Base-by-base conservation (phyloP, 768 basidiomycete species). In the Auriscalpium vulgare region DNA sequence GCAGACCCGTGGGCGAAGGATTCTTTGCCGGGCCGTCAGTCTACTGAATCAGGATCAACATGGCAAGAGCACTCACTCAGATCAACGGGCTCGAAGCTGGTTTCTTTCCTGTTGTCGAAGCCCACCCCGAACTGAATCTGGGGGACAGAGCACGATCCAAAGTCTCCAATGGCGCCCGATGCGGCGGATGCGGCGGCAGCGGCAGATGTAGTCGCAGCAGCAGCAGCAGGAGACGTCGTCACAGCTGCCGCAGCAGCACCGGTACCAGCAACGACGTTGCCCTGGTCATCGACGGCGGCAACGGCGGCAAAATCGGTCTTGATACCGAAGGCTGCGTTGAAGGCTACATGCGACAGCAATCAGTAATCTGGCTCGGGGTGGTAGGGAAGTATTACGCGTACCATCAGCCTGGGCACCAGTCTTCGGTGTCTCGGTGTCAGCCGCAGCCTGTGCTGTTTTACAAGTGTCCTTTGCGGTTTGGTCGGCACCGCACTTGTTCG, bases 321-420 rank as follows among this genome's bases (percentile, higher is more conserved):
- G 57, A 80, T 74, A 17, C 79, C 81, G 59, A 85, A 82, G 45
- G 67, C 76, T 16, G 71, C 72, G 68, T 86, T 85, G 75, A 84
- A 29, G 29, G 29, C 29, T 29, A 29, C 29, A 29, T 5, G 29
- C 29, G 29, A 29, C 23, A 29, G 23, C 5, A 29, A 29, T 29
- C 2, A 29, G 23, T 29, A 5, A 2, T 29, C 23, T 2, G 23
- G 23, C 23, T 29, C 23, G 23, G 23, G 14, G 16, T 3, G 43
- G 19, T 16, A 34, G 3, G 7, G 13, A 48, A 2, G 8, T 2
- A 17, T 34, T 38, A 16, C 14, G 49, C 56, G 21, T 11, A 60
- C 59, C 50, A 66, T 85, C 84, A 14, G 84, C 83, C 61, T 82
- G 79, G 10, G 70, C 54, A 19, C 58, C 54, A 5, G 66, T 68